Evolutionary conservation across 805 yeast species (phyloP).

Genomic region (Zygoascus bituminiphila): DNA sequence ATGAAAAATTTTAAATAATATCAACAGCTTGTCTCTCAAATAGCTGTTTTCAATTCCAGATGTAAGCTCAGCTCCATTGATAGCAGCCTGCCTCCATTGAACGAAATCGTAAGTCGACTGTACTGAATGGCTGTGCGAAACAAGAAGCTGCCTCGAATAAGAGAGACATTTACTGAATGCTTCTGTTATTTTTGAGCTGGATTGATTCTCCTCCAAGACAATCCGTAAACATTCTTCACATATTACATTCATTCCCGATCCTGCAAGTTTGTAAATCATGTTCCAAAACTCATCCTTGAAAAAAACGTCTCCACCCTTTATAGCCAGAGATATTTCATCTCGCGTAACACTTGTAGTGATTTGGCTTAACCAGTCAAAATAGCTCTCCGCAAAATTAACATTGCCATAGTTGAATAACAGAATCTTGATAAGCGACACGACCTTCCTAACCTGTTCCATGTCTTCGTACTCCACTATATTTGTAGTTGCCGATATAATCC

Average conservation of each 20-base stretch:
- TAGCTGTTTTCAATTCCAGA: conserved; percentile 14
- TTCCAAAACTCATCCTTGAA: conserved; percentile 6
- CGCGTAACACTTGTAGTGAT: not conserved
- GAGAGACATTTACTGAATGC: conserved; percentile 8
- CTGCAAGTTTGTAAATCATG: not conserved
- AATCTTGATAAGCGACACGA: not conserved
- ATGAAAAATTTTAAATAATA: conserved; percentile 21
- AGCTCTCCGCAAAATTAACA: not conserved
- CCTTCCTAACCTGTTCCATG: not conserved
- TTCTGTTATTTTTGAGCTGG: not conserved
- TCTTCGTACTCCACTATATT: not conserved
- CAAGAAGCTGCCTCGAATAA: conserved; percentile 16
- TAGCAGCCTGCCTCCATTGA: conserved; percentile 24
- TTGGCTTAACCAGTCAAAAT: not conserved
- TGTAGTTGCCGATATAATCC: not conserved
- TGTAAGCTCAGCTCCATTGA: conserved; percentile 15
- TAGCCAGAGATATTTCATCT: conserved; percentile 4
- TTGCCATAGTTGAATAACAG: not conserved
- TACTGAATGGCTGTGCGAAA: conserved; percentile 15
- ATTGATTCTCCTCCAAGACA: not conserved
- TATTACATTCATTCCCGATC: not conserved
- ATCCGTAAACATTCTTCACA: conserved; percentile 2
- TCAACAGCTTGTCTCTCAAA: conserved; percentile 16
- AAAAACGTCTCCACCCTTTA: conserved; percentile 4
- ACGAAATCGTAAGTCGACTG: conserved; percentile 18